Evolutionary conservation across 2,329 filamentous ascomycete genomes (phyloP).

Genomic region (Magnaporthiopsis incrustans): DNA sequence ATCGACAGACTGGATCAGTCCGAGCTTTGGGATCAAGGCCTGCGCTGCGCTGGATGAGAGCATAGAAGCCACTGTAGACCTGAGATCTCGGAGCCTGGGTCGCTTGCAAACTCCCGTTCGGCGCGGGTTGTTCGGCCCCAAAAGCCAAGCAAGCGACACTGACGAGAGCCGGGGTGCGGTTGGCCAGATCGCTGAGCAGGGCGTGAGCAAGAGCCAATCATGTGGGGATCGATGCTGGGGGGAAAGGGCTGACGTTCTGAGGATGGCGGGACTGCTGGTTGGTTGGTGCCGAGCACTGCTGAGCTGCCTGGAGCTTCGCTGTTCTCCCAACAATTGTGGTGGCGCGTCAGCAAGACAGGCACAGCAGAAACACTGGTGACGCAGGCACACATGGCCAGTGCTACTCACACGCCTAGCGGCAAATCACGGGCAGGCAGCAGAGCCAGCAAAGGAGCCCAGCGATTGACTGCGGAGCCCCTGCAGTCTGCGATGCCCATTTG

Average conservation of each 20-base stretch:
- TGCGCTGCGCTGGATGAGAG: background rate
- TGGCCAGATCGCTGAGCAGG: background rate
- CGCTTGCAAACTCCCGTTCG: background rate
- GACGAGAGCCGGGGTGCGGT: background rate
- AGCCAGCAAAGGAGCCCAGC: background rate
- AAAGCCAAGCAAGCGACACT: no score
- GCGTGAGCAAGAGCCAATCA: no score
- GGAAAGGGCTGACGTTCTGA: background rate
- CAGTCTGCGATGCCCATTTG: no score
- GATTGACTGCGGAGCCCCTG: background rate
- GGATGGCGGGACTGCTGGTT: background rate
- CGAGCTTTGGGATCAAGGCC: no score
- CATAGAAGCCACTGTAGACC: background rate
- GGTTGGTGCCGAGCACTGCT: background rate
- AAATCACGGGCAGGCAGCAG: no score
- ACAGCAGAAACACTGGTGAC: background rate
- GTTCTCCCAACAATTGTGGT: background rate
- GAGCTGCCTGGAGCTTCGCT: background rate
- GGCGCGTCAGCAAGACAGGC: no score
- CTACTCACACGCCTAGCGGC: no score
- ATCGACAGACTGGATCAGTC: no score
- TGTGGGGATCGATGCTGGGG: no score
- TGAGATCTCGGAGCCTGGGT: no score
- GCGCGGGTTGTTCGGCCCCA: no score
- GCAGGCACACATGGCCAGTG: background rate